phyloP scores from a whole-genome alignment of 163 green algal genomes.

The Scenedesmus sp. region DNA sequence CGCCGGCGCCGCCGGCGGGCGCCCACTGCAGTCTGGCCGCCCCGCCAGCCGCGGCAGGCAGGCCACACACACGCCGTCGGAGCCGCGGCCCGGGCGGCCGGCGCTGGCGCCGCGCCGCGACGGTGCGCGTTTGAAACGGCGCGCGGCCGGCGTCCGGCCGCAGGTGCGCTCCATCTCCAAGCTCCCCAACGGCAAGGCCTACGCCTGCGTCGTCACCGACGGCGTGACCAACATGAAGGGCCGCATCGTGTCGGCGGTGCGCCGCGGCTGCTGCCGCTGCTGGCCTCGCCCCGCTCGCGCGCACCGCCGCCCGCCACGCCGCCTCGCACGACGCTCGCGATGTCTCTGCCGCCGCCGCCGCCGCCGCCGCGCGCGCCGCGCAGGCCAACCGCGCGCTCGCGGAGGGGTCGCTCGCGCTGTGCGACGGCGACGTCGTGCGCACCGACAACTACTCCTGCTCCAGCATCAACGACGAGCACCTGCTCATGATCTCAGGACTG shows the following conservation, averaged over 20 bases:
- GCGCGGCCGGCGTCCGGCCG: too few species aligned
- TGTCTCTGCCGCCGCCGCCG: not conserved
- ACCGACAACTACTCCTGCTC: conserved; percentile 28
- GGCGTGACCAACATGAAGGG: conserved; percentile 25
- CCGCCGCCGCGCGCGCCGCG: not conserved
- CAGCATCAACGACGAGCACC: not conserved
- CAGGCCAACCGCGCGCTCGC: conserved; percentile 12
- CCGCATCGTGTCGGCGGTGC: not conserved
- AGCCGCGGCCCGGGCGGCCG: too few species aligned
- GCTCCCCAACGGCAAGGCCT: conserved; percentile 32
- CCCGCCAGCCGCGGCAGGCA: too few species aligned
- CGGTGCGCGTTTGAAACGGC: too few species aligned
- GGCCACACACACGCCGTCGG: too few species aligned
- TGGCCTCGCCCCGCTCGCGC: too few species aligned
- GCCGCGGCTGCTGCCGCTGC: too few species aligned
- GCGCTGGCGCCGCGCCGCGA: too few species aligned
- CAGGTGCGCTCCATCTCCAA: conserved; percentile 21
- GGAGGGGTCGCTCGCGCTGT: conserved; percentile 4
- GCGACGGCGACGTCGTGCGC: conserved; percentile 25
- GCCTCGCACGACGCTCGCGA: not conserved
- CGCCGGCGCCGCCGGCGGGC: too few species aligned
- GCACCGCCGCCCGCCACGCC: not conserved
- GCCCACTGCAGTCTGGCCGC: too few species aligned
- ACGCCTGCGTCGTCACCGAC: conserved; percentile 21
- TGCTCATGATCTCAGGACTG: conserved; percentile 31